phyloP scores from a whole-genome alignment of 2,329 filamentous ascomycete genomes.

The Fusarium floridanum region DNA sequence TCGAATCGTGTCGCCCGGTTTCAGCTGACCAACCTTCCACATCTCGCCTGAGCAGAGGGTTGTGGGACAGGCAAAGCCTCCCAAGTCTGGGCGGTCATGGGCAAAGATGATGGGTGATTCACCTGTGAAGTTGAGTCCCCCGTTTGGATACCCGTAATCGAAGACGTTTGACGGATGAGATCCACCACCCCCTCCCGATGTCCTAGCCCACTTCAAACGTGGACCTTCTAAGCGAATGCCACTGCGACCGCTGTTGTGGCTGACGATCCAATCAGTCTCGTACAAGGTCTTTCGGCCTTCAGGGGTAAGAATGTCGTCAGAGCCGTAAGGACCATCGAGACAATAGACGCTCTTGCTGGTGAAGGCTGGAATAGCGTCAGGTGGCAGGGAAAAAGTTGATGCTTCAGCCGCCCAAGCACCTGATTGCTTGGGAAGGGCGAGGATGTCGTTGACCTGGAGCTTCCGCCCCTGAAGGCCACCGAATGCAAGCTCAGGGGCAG shows the following conservation, averaged over 20 bases:
- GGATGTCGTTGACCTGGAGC: constrained; percentile 56
- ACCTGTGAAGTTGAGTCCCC: constrained; percentile 53
- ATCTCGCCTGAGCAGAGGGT: constrained; percentile 50
- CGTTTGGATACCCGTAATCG: constrained; percentile 31
- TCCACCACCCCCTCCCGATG: constrained; percentile 72
- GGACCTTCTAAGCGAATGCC: constrained; percentile 72
- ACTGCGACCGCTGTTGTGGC: constrained; percentile 53
- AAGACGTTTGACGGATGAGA: constrained; percentile 68
- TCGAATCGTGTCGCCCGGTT: constrained; percentile 44
- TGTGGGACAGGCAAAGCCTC: constrained; percentile 49
- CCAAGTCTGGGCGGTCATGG: constrained; percentile 50
- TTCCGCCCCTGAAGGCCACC: constrained; percentile 71
- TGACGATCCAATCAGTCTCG: not conserved
- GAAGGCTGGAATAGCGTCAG: not conserved
- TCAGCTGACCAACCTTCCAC: constrained; percentile 54
- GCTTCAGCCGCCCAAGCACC: not conserved
- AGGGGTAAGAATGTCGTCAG: not conserved
- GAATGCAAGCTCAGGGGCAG: constrained; percentile 67
- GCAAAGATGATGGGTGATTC: constrained; percentile 53
- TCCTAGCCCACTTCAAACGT: constrained; percentile 68
- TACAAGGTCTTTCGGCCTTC: not conserved
- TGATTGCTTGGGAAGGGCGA: not conserved
- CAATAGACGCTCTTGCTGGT: not conserved
- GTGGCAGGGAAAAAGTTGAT: not conserved
- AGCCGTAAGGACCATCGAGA: not conserved